Percentiles rank a stretch among this genome's conserved stretches.
These are phyloP conservation scores for Uncinocarpus reesii DNA, from an alignment of 2,329 filamentous ascomycete genomes.

Conservation along the genomic window DNA sequence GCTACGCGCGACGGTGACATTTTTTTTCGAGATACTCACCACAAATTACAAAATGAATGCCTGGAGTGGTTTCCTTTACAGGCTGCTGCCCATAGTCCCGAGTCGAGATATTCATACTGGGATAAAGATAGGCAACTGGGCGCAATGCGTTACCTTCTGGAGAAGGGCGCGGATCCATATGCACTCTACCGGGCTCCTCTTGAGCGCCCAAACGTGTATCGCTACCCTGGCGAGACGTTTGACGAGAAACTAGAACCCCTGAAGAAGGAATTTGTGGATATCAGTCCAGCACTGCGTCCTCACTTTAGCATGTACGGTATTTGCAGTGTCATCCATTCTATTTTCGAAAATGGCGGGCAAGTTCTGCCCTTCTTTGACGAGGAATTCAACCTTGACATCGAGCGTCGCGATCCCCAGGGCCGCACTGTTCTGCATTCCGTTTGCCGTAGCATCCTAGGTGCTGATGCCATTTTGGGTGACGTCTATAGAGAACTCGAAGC, in stretches of 20 bases:
- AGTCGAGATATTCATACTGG: not conserved
- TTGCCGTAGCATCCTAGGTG: conserved; percentile 13
- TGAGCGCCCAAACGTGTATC: conserved; percentile 3
- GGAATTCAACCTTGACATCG: conserved; percentile 12
- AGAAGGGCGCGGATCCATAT: conserved; percentile 9
- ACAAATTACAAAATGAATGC: conserved; percentile 1
- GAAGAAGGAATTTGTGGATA: not conserved
- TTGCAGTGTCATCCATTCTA: conserved; percentile 15
- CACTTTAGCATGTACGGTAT: conserved; percentile 10
- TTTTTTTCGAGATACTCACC: not conserved
- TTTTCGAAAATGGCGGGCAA: conserved; percentile 13
- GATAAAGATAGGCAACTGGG: conserved; percentile 8
- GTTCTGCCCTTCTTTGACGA: conserved; percentile 12
- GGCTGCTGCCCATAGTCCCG: conserved; percentile 6
- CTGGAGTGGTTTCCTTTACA: conserved; percentile 9
- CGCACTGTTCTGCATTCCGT: conserved; percentile 14
- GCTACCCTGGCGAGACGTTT: conserved; percentile 11
- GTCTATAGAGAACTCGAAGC: not conserved
- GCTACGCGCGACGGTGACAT: conserved; percentile 11
- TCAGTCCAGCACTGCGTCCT: not conserved
- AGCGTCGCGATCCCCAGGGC: conserved; percentile 15
- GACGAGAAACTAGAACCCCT: conserved; percentile 7
- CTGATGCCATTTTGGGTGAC: conserved; percentile 12
- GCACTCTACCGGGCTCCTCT: conserved; percentile 12
- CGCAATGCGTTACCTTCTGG: conserved; percentile 10